Base-by-base conservation (phyloP, 2,329 filamentous ascomycete species). In the Chrysoporthe deuterocubensis region DNA sequence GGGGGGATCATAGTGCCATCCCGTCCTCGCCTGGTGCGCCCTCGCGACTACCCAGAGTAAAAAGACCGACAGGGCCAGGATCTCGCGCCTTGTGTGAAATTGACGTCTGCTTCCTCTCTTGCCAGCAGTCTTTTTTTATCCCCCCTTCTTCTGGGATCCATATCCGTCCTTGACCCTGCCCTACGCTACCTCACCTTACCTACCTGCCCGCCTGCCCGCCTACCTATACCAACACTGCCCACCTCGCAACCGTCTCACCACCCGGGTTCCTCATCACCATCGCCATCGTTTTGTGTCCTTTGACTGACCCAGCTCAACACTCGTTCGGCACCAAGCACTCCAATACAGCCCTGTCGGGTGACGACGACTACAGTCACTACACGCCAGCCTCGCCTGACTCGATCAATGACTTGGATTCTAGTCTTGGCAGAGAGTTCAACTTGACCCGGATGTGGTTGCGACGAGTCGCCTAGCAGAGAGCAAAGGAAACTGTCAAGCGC, bases 41-140 rank as follows among this genome's bases (percentile, higher is more conserved):
- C 16, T 37, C 26, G 18, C 58, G 48, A 26, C 26, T 48, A 32
- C 43, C 60, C 60, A 57, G 34, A 37, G 34, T 26, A 54, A 54
- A 54, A 26, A 34, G 50, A 32, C 50, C 50, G 54, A 57, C 54
- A 57, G 54, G 54, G 32, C 54, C 54, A 57, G 59, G 59, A 62
- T 62, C 32, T 34, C 32, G 59, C 59, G 34, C 21, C 43, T 65
- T 44, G 54, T 57, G 46, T 42, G 42, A 65, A 65, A 65, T 65
- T 65, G 63, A 65, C 44, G n/a, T 60, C 63, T 50, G 26, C 56
- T 32, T 57, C 21, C 50, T 40, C n/a, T 26, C 60, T 62, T 34
- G 3, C 44, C 60, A 50, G 21, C 44, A 48, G 26, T 62, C 60
- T 62, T 62, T 62, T 62, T 62, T 62, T 62, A 52, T 52, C 60